phyloP scores from a whole-genome alignment of 1,284 basidiomycete genomes.

The Cutaneotrichosporon mucoides region DNA sequence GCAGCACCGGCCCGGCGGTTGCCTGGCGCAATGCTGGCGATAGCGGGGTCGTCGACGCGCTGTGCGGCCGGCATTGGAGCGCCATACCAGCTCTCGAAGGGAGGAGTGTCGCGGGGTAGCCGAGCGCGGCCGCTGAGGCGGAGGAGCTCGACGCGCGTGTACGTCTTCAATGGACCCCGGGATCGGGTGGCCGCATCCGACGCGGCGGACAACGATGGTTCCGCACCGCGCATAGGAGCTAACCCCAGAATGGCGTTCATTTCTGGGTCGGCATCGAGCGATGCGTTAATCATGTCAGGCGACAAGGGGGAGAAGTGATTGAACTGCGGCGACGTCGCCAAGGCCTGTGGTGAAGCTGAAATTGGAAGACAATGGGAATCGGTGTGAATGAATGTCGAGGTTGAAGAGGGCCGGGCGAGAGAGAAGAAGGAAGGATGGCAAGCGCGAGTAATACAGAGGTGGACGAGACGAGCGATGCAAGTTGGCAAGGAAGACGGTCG shows the following conservation, averaged over 20 bases:
- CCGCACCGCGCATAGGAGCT: constrained; percentile 1
- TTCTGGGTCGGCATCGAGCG: constrained; percentile 25
- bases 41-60: constrained; percentile 39
- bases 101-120: constrained; percentile 5
- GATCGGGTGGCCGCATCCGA: neutral
- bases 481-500: no score
- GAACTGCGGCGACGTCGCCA: constrained; percentile 28
- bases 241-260: constrained; percentile 27
- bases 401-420: neutral
- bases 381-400: no score
- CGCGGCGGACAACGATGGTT: neutral
- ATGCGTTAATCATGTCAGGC: constrained; percentile 33
- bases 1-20: constrained; percentile 15
- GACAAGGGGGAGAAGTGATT: constrained; percentile 45
- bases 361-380: neutral
- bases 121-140: constrained; percentile 5
- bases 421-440: neutral
- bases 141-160: constrained; percentile 16
- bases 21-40: constrained; percentile 34
- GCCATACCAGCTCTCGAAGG: constrained; percentile 20
- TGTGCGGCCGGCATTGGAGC: neutral
- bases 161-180: constrained; percentile 11
- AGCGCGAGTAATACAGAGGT: no score
- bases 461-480: no score
- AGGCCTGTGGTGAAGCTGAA: constrained; percentile 15